Evolutionary conservation across 2,329 filamentous ascomycete genomes (phyloP).

Genomic region (Stagonosporopsis chrysanthemi): DNA sequence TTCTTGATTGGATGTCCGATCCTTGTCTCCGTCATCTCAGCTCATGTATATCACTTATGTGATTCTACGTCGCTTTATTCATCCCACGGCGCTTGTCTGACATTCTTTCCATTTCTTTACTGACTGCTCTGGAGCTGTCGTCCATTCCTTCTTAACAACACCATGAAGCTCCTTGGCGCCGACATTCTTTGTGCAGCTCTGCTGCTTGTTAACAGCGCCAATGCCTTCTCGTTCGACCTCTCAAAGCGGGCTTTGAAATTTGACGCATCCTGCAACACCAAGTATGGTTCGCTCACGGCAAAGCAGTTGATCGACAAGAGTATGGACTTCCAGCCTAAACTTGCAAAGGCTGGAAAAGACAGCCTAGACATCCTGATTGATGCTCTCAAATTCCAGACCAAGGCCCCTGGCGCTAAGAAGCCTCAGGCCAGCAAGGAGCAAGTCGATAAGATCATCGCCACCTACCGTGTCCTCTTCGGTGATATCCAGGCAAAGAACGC

Average conservation of each 20-base stretch:
- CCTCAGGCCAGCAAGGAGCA: constrained; percentile 7
- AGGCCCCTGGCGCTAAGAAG: constrained; percentile 12
- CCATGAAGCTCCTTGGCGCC: constrained; percentile 12
- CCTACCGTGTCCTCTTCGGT: constrained; percentile 19
- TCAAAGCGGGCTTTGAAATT: constrained; percentile 19
- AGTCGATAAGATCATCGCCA: constrained; percentile 14
- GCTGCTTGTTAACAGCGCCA: constrained; percentile 11
- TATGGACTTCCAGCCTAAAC: constrained; percentile 13
- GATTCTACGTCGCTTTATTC: not conserved
- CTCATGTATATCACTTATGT: constrained; percentile 3
- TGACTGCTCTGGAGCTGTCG: constrained; percentile 17
- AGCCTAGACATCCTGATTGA: constrained; percentile 11
- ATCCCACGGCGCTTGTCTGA: not conserved
- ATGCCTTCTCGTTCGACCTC: constrained; percentile 12
- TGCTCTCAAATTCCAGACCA: constrained; percentile 12
- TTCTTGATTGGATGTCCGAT: not conserved
- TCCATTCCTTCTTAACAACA: constrained; percentile 15
- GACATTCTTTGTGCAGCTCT: constrained; percentile 7
- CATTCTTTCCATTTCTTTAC: not conserved
- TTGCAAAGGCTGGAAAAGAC: constrained; percentile 18
- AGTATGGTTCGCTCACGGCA: constrained; percentile 17
- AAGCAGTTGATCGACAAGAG: constrained; percentile 21
- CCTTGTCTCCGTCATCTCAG: not conserved
- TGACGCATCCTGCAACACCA: constrained; percentile 18
- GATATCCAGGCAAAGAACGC: constrained; percentile 12